Evolutionary conservation across 257 asterid genomes (phyloP), one percentile per base, ranked within the genome.

Genomic region (Leonotis leonurus): DNA sequence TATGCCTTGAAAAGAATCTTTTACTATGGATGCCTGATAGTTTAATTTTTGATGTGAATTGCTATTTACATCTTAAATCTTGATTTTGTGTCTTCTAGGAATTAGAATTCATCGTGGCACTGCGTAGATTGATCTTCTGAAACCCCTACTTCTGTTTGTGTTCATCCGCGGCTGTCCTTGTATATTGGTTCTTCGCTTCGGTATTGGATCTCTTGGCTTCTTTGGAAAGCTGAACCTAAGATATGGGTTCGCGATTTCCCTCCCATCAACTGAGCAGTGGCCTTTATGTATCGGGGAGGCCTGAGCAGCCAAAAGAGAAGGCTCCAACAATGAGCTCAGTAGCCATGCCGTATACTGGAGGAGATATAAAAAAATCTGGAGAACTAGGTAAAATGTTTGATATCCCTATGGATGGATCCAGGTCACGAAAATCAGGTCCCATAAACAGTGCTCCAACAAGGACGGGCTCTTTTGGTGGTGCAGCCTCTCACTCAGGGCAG

Each of bases 331-430:
- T 71, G 72, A 70, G 85, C 69, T 75, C 95, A 6, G 87, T 81
- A 26, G 86, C 94, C 48, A 73, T 81, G 83, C 96, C 96, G 2
- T 88, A 88, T 54, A 88, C 95, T 13, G 96, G 96, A 6, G 96
- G 96, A 10, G 92, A 85, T 62, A 83, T 88, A 55, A 83, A 80
- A 59, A 88, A 73, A 52, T 88, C 96, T 9, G 96, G 96, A 8
- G 96, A 88, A 37, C 83, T 88, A 0, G 96, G 96, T 17, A 88
- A 85, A 70, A 88, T 88, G 96, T 83, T 78, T 21, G 94, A 83
- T 45, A 80, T 85, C 57, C 81, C 85, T 4, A 56, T 33, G 37
- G 90, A 83, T 35, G 76, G 79, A 44, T 80, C 90, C 50, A 64
- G 87, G 55, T 80, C 90, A 33, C 76, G 87, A 56, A 83, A 83